These are phyloP conservation scores for Domatiomyces globalis DNA, from an alignment of 2,329 filamentous ascomycete genomes.

Conservation along the genomic window DNA sequence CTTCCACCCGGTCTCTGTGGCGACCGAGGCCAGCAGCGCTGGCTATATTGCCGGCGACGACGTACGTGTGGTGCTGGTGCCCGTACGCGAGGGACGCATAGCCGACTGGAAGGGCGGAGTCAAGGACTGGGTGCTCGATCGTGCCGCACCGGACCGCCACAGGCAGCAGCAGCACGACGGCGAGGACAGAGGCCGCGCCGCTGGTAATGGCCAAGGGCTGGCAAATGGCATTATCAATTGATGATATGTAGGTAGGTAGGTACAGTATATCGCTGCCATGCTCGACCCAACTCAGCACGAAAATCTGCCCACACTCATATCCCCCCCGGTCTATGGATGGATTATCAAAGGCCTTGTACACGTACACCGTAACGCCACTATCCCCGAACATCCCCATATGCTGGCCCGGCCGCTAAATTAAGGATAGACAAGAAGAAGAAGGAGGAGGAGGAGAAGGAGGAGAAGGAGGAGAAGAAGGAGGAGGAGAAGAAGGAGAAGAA, in stretches of 20 bases:
- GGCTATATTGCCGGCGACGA: slow-evolving; percentile 68
- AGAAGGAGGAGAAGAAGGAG: too few relatives aligned
- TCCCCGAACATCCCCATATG: neutral
- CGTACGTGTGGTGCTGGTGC: slow-evolving; percentile 75
- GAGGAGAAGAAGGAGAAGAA: too few relatives aligned
- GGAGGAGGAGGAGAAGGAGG: too few relatives aligned
- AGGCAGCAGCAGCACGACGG: slow-evolving; percentile 1
- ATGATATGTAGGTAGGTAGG: neutral
- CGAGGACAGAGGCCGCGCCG: slow-evolving; percentile 8
- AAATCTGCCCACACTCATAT: neutral
- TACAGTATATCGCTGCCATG: neutral
- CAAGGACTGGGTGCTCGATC: slow-evolving; percentile 52
- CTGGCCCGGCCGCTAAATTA: slow-evolving; percentile 2
- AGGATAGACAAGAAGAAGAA: neutral
- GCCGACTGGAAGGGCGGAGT: slow-evolving; percentile 94
- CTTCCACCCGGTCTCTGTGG: slow-evolving; percentile 27
- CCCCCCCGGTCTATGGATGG: too few relatives aligned
- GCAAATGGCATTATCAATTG: slow-evolving; percentile 13
- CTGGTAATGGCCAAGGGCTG: slow-evolving; percentile 4
- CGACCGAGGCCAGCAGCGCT: slow-evolving; percentile 25
- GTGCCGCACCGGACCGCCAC: slow-evolving; percentile 18
- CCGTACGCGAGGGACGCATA: slow-evolving; percentile 70
- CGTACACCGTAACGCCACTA: neutral
- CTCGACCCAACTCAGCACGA: neutral
- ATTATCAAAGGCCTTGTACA: neutral